Evolutionary conservation across 108 stramenopile species (phyloP), one percentile per base, ranked within the genome.

Genomic region (Thalassiosira profunda): DNA sequence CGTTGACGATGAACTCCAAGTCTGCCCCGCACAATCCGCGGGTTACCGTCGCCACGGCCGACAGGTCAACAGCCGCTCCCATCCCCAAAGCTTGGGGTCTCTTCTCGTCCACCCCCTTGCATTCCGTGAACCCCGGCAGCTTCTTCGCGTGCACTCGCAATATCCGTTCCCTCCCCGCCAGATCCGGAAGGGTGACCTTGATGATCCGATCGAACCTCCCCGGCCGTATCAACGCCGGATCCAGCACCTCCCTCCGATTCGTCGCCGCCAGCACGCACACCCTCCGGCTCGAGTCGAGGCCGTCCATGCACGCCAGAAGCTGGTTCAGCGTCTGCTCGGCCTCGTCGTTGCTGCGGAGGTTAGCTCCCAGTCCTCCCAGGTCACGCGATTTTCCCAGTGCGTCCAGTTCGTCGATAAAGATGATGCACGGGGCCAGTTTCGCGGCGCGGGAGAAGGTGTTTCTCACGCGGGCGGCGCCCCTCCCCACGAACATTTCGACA

Each of bases 191-290:
- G 1, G 53, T 67, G 25, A 97, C 81, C 23, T 79, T 86, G 28
- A 98, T 93, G 45, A 97, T 92, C 21, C 97, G 80, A 79, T 99
- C 98, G 72, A 98, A 98, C 48, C 97, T 75, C 12, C 98, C 98
- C 5, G 98, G 97, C 40, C 97, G 83, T 6, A 94, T 76, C 35
- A 98, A 66, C 0, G 98, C 97, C 6, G 86, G 81, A 69, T 98
- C 97, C 34, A 97, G 70, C 10, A 94, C 87, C 18, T 93, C 87
- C 47, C 79, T 77, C 18, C 92, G 76, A 74, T 94, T 97, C 4
- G 93, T 96, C 1, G 95, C 95, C 6, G 91, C 95, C 51, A 94
- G 52, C n/a, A 95, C 92, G 63, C 92, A 91, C 40, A 95, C 79
- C 31, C 78, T 75, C 33, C 81, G 59, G 17, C 75, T 66, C 7